Evolutionary conservation across 441 rosid species (phyloP).

Genomic region (Kokia cookei): DNA sequence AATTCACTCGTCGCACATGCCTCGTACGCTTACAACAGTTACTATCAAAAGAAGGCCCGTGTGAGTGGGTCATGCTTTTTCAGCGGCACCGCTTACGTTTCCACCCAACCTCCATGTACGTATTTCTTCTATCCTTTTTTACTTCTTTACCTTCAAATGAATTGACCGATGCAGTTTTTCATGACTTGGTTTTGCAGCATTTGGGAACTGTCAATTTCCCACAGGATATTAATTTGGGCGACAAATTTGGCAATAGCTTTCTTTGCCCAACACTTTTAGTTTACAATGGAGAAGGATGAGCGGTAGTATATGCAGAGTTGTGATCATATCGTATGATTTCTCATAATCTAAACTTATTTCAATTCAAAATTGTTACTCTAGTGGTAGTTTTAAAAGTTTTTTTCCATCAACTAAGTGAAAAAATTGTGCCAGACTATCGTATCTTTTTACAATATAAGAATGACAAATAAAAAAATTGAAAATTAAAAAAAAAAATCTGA

Average conservation of each 20-base stretch:
- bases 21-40: conserved; percentile 66
- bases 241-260: neutral
- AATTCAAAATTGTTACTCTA: too few relatives aligned
- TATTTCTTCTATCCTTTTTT: neutral
- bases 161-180: neutral
- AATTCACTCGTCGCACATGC: conserved; percentile 56
- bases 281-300: neutral
- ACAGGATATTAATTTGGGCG: conserved; percentile 36
- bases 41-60: conserved; percentile 53
- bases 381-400: too few relatives aligned
- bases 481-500: too few relatives aligned
- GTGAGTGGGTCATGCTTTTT: conserved; percentile 50
- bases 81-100: conserved; percentile 54
- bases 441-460: too few relatives aligned
- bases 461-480: too few relatives aligned
- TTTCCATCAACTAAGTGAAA: too few relatives aligned
- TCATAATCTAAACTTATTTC: too few relatives aligned
- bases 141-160: neutral
- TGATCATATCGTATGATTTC: too few relatives aligned
- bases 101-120: conserved; percentile 72
- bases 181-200: conserved; percentile 27
- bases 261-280: neutral
- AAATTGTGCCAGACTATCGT: too few relatives aligned
- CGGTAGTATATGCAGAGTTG: neutral
- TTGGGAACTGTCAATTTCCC: conserved; percentile 64